These are phyloP conservation scores for Rauvolfia tetraphylla DNA, from an alignment of 257 asterid species.

Conservation along the genomic window DNA sequence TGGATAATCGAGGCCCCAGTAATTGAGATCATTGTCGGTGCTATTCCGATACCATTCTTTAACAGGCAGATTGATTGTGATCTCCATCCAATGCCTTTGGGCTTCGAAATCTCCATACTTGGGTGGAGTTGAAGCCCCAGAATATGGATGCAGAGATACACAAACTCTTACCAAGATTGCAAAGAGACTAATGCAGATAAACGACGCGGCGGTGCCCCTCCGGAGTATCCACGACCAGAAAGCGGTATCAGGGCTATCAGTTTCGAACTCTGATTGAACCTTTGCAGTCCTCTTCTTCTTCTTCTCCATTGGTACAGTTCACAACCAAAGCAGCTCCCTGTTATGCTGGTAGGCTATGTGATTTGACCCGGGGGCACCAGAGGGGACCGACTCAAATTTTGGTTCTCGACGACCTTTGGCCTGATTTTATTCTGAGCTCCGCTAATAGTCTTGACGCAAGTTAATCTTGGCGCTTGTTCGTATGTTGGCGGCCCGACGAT, in stretches of 20 bases:
- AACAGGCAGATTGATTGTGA: constrained; percentile 70
- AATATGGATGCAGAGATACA: constrained; percentile 78
- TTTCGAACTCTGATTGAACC: constrained; percentile 22
- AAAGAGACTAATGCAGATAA: constrained; percentile 64
- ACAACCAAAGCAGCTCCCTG: not conserved
- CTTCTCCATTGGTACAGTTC: constrained; percentile 29
- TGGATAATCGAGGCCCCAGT: constrained; percentile 98
- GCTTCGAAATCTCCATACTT: constrained; percentile 93
- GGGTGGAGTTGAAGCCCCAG: constrained; percentile 88
- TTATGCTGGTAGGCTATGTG: not conserved
- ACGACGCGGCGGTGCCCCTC: constrained; percentile 45
- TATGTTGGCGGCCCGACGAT: no score
- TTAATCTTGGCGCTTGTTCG: no score
- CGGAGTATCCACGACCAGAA: constrained; percentile 52
- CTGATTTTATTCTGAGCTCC: no score
- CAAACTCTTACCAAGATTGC: constrained; percentile 71
- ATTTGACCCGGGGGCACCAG: no score
- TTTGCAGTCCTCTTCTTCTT: constrained; percentile 30
- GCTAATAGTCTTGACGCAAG: no score
- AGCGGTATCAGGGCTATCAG: constrained; percentile 21
- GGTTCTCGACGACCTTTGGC: no score
- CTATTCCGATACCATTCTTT: constrained; percentile 80
- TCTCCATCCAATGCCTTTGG: constrained; percentile 99
- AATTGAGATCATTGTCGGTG: constrained; percentile 63
- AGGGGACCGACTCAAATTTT: no score